Percentiles rank a stretch among this genome's conserved stretches.
phyloP scores from a whole-genome alignment of 1,284 basidiomycete genomes.

The Boletellus deceptivus region DNA sequence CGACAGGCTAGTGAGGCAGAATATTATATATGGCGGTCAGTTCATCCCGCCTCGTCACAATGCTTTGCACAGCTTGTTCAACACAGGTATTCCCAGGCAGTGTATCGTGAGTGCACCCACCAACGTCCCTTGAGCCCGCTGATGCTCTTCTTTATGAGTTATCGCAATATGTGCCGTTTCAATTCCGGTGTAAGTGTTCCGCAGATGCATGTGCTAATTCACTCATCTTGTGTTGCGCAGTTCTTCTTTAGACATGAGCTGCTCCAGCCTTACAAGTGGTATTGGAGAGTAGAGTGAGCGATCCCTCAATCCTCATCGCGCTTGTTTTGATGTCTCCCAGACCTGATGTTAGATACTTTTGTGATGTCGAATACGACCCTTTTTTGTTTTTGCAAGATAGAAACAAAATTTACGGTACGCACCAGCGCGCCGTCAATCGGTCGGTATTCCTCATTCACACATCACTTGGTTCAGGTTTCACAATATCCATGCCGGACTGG shows the following conservation, averaged over 20 bases:
- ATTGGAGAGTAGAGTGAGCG: conserved; percentile 72
- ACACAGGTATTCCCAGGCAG: conserved; percentile 40
- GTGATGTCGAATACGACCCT: conserved; percentile 76
- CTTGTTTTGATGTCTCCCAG: conserved; percentile 32
- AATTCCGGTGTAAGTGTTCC: conserved; percentile 68
- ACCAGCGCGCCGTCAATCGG: not conserved
- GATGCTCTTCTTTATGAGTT: conserved; percentile 36
- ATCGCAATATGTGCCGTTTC: conserved; percentile 81
- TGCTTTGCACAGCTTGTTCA: not conserved
- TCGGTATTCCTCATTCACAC: not conserved
- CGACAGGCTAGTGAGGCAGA: conserved; percentile 56
- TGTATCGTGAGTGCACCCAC: conserved; percentile 43
- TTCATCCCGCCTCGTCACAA: conserved; percentile 1
- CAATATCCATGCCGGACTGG: conserved; percentile 77
- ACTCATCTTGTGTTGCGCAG: conserved; percentile 34
- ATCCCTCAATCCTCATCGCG: conserved; percentile 6
- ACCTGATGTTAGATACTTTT: conserved; percentile 75
- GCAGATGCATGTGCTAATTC: not conserved
- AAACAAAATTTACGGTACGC: conserved; percentile 67
- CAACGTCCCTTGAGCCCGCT: conserved; percentile 1
- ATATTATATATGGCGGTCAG: conserved; percentile 69
- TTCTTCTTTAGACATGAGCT: conserved; percentile 80
- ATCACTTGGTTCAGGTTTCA: conserved; percentile 55
- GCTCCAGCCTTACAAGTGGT: conserved; percentile 73
- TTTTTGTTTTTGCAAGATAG: conserved; percentile 78